Conservation (phyloP, 306 rosid species). For the Fragaria iinumae region DNA sequence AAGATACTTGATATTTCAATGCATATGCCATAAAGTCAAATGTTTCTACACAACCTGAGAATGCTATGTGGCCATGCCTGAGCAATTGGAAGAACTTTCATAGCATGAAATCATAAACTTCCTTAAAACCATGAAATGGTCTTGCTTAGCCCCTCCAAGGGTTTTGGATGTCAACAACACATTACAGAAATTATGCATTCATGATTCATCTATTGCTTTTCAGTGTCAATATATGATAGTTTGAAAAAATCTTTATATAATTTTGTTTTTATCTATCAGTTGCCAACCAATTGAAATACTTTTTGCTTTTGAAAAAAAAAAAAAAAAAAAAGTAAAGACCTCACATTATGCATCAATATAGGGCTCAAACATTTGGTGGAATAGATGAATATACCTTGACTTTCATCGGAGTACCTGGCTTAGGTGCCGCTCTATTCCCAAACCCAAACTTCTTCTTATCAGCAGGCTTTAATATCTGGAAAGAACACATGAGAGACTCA, state of each 20-base stretch:
- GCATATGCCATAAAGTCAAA: neutral
- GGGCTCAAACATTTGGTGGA: neutral
- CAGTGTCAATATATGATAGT: neutral
- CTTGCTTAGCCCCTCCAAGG: neutral
- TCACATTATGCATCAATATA: neutral
- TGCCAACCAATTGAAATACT: neutral
- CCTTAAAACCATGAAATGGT: neutral
- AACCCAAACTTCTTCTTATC: conserved; percentile 66
- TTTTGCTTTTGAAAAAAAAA: neutral
- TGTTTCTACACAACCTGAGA: neutral
- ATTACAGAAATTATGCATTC: neutral
- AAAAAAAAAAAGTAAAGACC: neutral
- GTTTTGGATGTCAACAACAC: neutral
- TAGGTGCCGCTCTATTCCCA: conserved; percentile 38
- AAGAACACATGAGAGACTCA: conserved; percentile 73
- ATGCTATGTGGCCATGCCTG: neutral
- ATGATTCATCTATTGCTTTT: neutral
- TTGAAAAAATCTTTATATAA: neutral
- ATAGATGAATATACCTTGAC: conserved; percentile 47
- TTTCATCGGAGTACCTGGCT: conserved; percentile 34
- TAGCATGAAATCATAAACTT: neutral
- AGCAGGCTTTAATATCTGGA: conserved; percentile 64
- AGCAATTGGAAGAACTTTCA: neutral
- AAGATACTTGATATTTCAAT: neutral
- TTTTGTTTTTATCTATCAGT: neutral